Evolutionary conservation across 371 early-diverging fungal species (phyloP).

Genomic region (Mucor lusitanicus): DNA sequence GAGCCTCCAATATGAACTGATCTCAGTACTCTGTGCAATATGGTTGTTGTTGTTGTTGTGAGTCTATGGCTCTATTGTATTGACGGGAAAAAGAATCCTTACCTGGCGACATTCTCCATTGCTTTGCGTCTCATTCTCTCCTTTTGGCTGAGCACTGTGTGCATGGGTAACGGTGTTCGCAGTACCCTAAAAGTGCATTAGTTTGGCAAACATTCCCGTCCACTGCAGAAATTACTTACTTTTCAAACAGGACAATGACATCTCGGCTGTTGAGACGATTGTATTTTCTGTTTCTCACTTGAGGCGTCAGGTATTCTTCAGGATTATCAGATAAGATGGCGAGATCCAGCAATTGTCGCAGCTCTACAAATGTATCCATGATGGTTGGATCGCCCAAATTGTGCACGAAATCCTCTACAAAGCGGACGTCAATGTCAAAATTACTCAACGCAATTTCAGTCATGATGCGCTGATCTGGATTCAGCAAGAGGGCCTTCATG

Average conservation of each 20-base stretch:
- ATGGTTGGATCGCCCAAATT: conserved; percentile 69
- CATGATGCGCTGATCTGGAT: conserved; percentile 65
- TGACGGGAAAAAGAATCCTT: not conserved
- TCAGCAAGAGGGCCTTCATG: conserved; percentile 62
- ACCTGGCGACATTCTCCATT: conserved; percentile 58
- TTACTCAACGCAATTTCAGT: conserved; percentile 65
- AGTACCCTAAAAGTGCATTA: conserved; percentile 18
- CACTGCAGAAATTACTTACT: conserved; percentile 51
- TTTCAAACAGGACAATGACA: conserved; percentile 76
- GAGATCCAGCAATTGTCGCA: conserved; percentile 72
- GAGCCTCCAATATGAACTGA: conserved; percentile 35
- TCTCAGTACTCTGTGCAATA: conserved; percentile 33
- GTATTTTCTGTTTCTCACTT: conserved; percentile 64
- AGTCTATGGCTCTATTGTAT: not conserved
- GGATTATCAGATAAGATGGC: conserved; percentile 66
- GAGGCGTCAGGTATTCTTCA: conserved; percentile 72
- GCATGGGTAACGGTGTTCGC: conserved; percentile 17
- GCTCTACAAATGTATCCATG: conserved; percentile 70
- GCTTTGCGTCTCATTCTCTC: conserved; percentile 41
- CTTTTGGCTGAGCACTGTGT: conserved; percentile 19
- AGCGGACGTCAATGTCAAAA: conserved; percentile 74
- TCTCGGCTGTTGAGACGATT: conserved; percentile 61
- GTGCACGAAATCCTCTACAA: conserved; percentile 72
- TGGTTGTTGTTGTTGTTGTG: not conserved
- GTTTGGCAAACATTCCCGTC: not conserved